Conservation (phyloP, 768 basidiomycete genomes). For the Kwoniella dendrophila region DNA sequence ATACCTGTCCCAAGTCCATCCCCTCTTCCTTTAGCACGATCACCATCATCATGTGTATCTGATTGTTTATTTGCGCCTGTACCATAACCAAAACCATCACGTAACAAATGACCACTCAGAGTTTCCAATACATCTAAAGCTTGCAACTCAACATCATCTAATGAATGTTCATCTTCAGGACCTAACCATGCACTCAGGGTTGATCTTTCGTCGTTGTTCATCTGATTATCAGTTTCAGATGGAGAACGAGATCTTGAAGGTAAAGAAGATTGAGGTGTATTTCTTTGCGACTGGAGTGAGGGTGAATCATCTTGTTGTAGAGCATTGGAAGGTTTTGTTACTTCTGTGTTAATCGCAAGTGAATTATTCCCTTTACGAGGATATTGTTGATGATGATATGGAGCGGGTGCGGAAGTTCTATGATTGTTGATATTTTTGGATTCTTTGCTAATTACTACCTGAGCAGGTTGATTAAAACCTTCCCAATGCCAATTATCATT, state of each 20-base stretch:
- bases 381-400: not conserved
- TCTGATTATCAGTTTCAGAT: not conserved
- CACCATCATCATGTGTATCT: not conserved
- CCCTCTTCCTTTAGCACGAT: no score
- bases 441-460: constrained; percentile 2
- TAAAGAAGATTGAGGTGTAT: constrained; percentile 1
- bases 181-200: not conserved
- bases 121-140: constrained; percentile 13
- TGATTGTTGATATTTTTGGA: not conserved
- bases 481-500: constrained; percentile 13
- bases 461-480: constrained; percentile 4
- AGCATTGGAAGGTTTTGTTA: not conserved
- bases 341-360: not conserved
- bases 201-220: not conserved
- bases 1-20: not conserved
- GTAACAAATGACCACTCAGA: constrained; percentile 9
- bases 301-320: not conserved
- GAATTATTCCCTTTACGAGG: constrained; percentile 7
- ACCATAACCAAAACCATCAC: constrained; percentile 15
- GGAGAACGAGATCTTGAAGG: constrained; percentile 6
- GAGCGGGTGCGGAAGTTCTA: not conserved
- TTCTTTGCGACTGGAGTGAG: not conserved
- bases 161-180: constrained; percentile 6
- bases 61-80: not conserved
- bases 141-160: constrained; percentile 14